Conservation (phyloP, 371 early-diverging fungal genomes). For the Sporodiniella umbellata region DNA sequence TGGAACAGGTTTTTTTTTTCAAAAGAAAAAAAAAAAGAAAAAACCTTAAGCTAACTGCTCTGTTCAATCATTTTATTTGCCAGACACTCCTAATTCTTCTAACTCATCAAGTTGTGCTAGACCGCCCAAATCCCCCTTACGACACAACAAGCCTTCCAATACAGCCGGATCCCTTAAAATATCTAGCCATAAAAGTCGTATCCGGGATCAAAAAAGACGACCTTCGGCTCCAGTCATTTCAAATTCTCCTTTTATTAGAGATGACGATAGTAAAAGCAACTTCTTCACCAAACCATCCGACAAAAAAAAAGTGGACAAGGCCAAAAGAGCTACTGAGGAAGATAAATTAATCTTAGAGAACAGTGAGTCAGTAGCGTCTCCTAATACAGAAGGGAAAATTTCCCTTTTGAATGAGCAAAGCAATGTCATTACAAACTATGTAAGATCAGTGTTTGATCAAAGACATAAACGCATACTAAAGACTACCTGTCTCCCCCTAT, state of each 20-base stretch:
- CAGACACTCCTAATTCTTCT: background rate
- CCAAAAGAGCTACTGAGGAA: background rate
- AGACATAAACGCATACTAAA: background rate
- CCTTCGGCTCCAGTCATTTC: slow-evolving; percentile 7
- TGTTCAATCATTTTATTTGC: background rate
- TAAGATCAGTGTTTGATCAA: background rate
- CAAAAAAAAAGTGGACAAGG: background rate
- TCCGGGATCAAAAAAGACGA: slow-evolving; percentile 11
- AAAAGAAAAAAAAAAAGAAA: background rate
- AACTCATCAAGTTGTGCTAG: slow-evolving; percentile 5
- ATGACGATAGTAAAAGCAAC: background rate
- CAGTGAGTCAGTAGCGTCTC: background rate
- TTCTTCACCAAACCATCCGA: background rate
- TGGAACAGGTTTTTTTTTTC: background rate
- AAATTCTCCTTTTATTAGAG: background rate
- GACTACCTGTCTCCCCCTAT: too few relatives aligned
- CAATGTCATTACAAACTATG: background rate
- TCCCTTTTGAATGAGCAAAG: background rate
- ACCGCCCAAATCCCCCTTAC: slow-evolving; percentile 37
- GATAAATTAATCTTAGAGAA: background rate
- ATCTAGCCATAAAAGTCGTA: background rate
- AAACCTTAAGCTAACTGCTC: background rate
- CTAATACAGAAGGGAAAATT: background rate
- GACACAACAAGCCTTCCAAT: slow-evolving; percentile 4
- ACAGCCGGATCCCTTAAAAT: background rate